A percentile compares a stretch with the other conserved stretches of the same genome.
These are phyloP conservation scores for Rhizophlyctis rosea DNA, from an alignment of 192 early-diverging fungal genomes.

Conservation along the genomic window DNA sequence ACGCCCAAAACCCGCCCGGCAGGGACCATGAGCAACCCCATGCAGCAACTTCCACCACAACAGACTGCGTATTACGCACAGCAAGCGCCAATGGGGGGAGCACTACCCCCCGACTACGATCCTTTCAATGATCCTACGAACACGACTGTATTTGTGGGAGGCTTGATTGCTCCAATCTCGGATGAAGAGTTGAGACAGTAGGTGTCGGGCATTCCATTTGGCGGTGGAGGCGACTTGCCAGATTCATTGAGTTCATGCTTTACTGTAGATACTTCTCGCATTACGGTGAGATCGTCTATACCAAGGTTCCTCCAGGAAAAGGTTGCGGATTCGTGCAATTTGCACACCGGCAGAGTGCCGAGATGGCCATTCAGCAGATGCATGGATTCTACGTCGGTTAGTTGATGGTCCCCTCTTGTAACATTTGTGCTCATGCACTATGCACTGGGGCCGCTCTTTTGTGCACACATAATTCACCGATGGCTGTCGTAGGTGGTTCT, in stretches of 20 bases:
- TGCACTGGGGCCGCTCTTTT: neutral
- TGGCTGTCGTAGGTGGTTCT: slow-evolving; percentile 40
- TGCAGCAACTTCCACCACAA: slow-evolving; percentile 16
- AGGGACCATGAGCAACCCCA: slow-evolving; percentile 5
- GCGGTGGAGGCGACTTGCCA: neutral
- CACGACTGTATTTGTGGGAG: slow-evolving; percentile 97
- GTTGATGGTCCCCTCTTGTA: neutral
- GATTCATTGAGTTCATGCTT: neutral
- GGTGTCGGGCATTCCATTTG: slow-evolving; percentile 11
- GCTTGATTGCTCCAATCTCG: slow-evolving; percentile 72
- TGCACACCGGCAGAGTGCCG: slow-evolving; percentile 76
- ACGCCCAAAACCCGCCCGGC: slow-evolving; percentile 54
- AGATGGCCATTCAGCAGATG: slow-evolving; percentile 86
- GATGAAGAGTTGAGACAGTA: slow-evolving; percentile 79
- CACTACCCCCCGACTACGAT: slow-evolving; percentile 22
- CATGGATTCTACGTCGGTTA: slow-evolving; percentile 81
- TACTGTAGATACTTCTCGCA: slow-evolving; percentile 64
- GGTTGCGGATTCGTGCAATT: slow-evolving; percentile 97
- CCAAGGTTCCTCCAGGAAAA: slow-evolving; percentile 92
- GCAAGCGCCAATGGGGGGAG: slow-evolving; percentile 10
- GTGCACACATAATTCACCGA: neutral
- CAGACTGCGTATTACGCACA: slow-evolving; percentile 13
- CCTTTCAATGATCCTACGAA: slow-evolving; percentile 76
- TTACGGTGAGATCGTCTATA: slow-evolving; percentile 90
- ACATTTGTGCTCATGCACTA: neutral